These are phyloP conservation scores for Zoysia pacifica DNA, from an alignment of 176 grass and related monocot species.

Conservation along the genomic window DNA sequence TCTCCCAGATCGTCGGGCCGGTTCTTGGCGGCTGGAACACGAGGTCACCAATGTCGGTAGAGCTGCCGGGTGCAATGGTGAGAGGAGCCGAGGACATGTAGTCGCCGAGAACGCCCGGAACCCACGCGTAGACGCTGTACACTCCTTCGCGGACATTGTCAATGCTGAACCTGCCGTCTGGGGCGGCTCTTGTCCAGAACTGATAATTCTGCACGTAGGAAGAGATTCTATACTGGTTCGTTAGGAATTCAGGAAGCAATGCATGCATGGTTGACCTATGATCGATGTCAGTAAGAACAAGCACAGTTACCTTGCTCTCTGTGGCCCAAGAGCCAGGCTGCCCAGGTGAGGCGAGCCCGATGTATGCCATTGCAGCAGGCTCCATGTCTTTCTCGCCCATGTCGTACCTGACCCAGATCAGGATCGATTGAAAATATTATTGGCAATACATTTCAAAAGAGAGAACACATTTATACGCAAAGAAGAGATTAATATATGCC, in stretches of 20 bases:
- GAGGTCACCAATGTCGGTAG: slow-evolving; percentile 45
- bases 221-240: background rate
- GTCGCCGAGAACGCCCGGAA: slow-evolving; percentile 66
- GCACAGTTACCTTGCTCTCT: slow-evolving; percentile 47
- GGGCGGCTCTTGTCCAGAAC: slow-evolving; percentile 58
- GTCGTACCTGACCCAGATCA: background rate
- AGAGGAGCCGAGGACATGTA: slow-evolving; percentile 45
- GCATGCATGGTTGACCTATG: no score
- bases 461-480: background rate
- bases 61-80: slow-evolving; percentile 39
- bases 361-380: slow-evolving; percentile 22
- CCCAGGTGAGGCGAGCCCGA: slow-evolving; percentile 65
- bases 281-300: no score
- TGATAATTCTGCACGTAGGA: slow-evolving; percentile 52
- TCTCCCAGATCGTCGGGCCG: slow-evolving; percentile 77
- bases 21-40: slow-evolving; percentile 64
- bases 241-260: no score
- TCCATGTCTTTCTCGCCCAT: background rate
- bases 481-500: no score
- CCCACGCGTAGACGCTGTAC: slow-evolving; percentile 79
- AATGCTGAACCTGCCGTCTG: slow-evolving; percentile 53
- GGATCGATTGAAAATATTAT: background rate
- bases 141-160: slow-evolving; percentile 47
- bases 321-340: slow-evolving; percentile 53
- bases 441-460: background rate